phyloP scores from a whole-genome alignment of 345 rosid genomes.

The Euphorbia pulcherrima region DNA sequence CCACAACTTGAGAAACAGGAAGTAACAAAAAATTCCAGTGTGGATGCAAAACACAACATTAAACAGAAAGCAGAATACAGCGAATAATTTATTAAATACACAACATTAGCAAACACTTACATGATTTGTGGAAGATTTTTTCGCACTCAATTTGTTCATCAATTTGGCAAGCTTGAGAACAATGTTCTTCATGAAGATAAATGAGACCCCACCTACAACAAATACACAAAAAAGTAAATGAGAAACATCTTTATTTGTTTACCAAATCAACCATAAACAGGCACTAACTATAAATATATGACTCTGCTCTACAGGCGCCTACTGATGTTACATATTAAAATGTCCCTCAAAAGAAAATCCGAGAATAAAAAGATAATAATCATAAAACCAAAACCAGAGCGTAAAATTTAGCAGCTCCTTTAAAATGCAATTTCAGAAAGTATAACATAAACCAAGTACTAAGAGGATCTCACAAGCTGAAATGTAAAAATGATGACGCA shows the following conservation, averaged over 20 bases:
- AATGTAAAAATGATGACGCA: background rate
- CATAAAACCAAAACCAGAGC: background rate
- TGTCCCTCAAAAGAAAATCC: background rate
- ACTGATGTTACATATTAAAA: background rate
- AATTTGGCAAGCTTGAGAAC: conserved; percentile 63
- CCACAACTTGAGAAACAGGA: background rate
- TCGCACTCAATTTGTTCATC: conserved; percentile 40
- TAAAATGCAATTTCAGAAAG: conserved; percentile 2
- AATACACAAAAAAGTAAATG: conserved; percentile 9
- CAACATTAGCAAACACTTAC: conserved; percentile 40
- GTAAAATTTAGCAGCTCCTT: background rate
- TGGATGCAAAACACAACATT: background rate
- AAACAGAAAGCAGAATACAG: conserved; percentile 9
- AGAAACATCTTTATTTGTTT: background rate
- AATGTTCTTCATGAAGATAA: conserved; percentile 48
- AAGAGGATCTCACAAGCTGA: background rate
- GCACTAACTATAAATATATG: background rate
- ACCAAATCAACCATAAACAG: background rate
- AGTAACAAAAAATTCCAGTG: background rate
- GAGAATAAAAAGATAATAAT: background rate
- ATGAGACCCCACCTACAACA: conserved; percentile 57
- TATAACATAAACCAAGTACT: background rate
- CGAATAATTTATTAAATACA: too few species aligned
- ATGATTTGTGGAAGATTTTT: conserved; percentile 32
- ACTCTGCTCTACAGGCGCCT: background rate